These are phyloP conservation scores for Leccinum fallax DNA, from an alignment of 1,284 basidiomycete species.

Conservation along the genomic window DNA sequence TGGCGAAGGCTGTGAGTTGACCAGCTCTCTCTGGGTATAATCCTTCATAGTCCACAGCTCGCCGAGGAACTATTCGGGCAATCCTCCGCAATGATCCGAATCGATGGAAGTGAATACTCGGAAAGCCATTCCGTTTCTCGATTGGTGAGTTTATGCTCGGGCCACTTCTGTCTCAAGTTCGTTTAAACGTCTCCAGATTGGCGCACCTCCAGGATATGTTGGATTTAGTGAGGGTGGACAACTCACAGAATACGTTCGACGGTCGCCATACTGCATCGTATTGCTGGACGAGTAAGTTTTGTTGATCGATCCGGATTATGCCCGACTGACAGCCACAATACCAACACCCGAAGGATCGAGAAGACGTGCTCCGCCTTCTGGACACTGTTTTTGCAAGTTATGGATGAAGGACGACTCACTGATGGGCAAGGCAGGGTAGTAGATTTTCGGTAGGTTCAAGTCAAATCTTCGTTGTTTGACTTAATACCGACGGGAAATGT, in stretches of 20 bases:
- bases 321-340: neutral
- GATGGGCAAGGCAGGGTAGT: conserved; percentile 15
- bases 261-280: conserved; percentile 14
- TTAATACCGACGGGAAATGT: neutral
- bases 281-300: conserved; percentile 12
- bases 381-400: conserved; percentile 16
- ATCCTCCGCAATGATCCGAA: conserved; percentile 13
- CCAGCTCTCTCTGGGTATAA: neutral
- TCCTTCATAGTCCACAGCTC: conserved; percentile 1
- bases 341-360: conserved; percentile 8
- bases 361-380: conserved; percentile 12
- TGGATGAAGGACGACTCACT: conserved; percentile 15
- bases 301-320: neutral
- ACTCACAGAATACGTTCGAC: conserved; percentile 17
- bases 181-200: conserved; percentile 7
- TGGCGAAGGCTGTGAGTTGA: conserved; percentile 9
- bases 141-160: conserved; percentile 5
- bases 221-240: conserved; percentile 14
- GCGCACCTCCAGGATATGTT: conserved; percentile 16
- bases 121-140: conserved; percentile 13
- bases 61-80: conserved; percentile 15
- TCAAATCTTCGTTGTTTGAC: neutral
- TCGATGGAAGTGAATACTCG: conserved; percentile 16
- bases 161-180: neutral
- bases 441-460: conserved; percentile 11